Evolutionary conservation across 1,284 basidiomycete species (phyloP).

Genomic region (Cerioporus squamosus): DNA sequence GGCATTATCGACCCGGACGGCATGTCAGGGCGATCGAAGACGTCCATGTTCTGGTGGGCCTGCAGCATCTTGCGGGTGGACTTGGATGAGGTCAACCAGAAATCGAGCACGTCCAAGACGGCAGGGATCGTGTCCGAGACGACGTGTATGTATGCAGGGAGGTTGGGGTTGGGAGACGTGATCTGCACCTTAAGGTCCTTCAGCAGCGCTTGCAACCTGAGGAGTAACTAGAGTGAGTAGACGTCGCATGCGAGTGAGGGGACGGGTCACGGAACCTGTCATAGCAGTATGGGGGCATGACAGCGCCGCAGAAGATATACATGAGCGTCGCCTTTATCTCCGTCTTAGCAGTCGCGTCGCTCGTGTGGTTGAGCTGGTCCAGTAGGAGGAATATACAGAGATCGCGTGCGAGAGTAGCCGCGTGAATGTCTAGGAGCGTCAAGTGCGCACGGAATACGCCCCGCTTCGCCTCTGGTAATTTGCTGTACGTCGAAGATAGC

Average conservation of each 20-base stretch:
- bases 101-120: slow-evolving; percentile 4
- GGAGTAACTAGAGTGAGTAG: background rate
- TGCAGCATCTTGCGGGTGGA: slow-evolving; percentile 9
- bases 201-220: background rate
- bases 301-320: slow-evolving; percentile 7
- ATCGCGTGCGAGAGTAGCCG: slow-evolving; percentile 29
- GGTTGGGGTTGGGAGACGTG: background rate
- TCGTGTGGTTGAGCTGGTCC: slow-evolving; percentile 14
- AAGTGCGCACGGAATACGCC: slow-evolving; percentile 24
- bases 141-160: slow-evolving; percentile 15
- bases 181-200: background rate
- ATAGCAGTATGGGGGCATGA: slow-evolving; percentile 14
- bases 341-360: background rate
- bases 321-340: slow-evolving; percentile 15
- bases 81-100: slow-evolving; percentile 11
- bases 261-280: background rate
- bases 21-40: too few species aligned
- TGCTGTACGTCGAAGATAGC: slow-evolving; percentile 15
- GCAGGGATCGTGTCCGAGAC: background rate
- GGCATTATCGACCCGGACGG: too few species aligned
- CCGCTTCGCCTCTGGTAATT: slow-evolving; percentile 10
- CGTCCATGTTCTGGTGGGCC: background rate
- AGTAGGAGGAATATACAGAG: slow-evolving; percentile 27
- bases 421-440: slow-evolving; percentile 31
- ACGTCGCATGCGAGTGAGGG: background rate